phyloP scores from a whole-genome alignment of 495 filamentous ascomycete genomes.

The Poronia punctata region DNA sequence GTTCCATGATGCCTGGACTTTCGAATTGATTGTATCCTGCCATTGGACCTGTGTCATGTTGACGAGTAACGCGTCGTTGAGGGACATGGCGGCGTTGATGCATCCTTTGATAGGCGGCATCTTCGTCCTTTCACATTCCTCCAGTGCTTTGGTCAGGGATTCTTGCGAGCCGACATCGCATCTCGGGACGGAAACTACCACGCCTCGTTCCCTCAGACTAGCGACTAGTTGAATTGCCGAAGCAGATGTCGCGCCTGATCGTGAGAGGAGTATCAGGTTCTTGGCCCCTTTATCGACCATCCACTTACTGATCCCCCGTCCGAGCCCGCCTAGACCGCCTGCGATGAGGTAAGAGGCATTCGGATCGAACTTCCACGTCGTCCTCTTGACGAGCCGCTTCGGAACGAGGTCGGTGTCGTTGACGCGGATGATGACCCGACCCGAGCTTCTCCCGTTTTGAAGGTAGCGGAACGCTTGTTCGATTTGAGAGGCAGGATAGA shows the following conservation, averaged over 20 bases:
- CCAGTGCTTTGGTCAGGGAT: slow-evolving; percentile 11
- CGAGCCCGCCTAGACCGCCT: slow-evolving; percentile 53
- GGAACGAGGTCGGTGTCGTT: slow-evolving; percentile 22
- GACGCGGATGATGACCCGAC: slow-evolving; percentile 43
- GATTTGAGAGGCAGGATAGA: slow-evolving; percentile 34
- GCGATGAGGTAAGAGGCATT: slow-evolving; percentile 48
- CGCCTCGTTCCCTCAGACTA: slow-evolving; percentile 16
- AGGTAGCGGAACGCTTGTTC: slow-evolving; percentile 45
- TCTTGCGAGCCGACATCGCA: slow-evolving; percentile 32
- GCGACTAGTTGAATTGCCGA: slow-evolving; percentile 16
- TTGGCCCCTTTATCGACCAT: slow-evolving; percentile 47
- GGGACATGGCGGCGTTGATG: slow-evolving; percentile 44
- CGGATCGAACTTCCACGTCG: slow-evolving; percentile 18
- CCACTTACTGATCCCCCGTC: slow-evolving; percentile 45
- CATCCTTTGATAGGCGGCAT: slow-evolving; percentile 50
- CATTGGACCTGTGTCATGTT: slow-evolving; percentile 42
- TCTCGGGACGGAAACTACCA: slow-evolving; percentile 20
- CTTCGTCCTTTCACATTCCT: slow-evolving; percentile 13
- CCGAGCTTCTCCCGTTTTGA: slow-evolving; percentile 42
- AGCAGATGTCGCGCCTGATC: slow-evolving; percentile 31
- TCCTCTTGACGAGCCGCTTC: slow-evolving; percentile 12
- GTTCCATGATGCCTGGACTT: slow-evolving; percentile 39
- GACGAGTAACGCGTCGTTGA: slow-evolving; percentile 40
- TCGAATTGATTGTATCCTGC: slow-evolving; percentile 32
- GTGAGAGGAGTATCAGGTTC: slow-evolving; percentile 46